phyloP scores from a whole-genome alignment of 176 grass and related monocot genomes.

The Musa schizocarpa region DNA sequence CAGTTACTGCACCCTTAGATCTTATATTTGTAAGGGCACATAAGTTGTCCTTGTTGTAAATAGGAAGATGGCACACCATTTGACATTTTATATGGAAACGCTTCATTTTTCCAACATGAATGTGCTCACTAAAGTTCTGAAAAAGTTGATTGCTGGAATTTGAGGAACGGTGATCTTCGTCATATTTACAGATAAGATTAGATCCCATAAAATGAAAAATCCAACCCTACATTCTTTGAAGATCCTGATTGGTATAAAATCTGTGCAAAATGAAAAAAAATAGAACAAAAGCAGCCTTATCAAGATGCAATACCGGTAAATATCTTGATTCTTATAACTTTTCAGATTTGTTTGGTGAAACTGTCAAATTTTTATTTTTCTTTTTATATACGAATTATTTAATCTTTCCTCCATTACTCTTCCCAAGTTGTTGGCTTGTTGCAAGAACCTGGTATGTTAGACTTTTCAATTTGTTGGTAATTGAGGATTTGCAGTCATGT shows the following conservation, averaged over 20 bases:
- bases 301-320: no score
- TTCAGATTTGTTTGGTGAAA: no score
- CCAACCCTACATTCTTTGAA: no score
- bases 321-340: no score
- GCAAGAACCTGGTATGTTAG: background rate
- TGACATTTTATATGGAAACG: background rate
- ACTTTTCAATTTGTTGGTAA: background rate
- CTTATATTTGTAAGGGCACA: background rate
- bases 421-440: background rate
- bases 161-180: no score
- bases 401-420: background rate
- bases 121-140: no score
- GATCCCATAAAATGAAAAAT: no score
- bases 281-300: no score
- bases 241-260: no score
- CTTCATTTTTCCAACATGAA: background rate
- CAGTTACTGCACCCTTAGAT: background rate
- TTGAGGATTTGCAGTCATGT: background rate
- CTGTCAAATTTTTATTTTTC: background rate
- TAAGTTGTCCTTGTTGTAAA: background rate
- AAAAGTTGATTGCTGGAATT: no score
- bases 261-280: no score
- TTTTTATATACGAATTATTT: background rate
- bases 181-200: no score
- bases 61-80: background rate